Evolutionary conservation across 805 yeast genomes (phyloP).

Genomic region (Ogataea dorogensis): DNA sequence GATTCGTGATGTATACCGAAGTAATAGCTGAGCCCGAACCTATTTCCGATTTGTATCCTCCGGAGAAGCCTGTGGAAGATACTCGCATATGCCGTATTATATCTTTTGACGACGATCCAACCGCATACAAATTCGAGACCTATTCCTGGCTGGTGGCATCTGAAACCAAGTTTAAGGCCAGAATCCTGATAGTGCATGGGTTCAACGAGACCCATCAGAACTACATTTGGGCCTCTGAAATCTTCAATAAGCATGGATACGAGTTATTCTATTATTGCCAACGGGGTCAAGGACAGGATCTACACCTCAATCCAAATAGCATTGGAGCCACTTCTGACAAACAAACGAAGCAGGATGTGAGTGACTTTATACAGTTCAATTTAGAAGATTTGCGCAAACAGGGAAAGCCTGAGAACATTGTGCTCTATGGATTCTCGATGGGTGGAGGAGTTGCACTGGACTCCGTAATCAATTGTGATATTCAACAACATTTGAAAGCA

Average conservation of each 20-base stretch:
- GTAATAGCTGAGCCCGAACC: constrained; percentile 1
- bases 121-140: constrained; percentile 17
- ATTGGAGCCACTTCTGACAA: constrained; percentile 59
- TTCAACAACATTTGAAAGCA: constrained; percentile 44
- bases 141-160: constrained; percentile 19
- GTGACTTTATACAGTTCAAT: constrained; percentile 49
- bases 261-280: constrained; percentile 70
- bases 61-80: constrained; percentile 3
- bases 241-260: constrained; percentile 49
- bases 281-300: constrained; percentile 64
- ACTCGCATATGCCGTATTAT: constrained; percentile 3
- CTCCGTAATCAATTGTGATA: constrained; percentile 56
- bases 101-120: constrained; percentile 4
- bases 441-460: constrained; percentile 73
- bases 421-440: constrained; percentile 72
- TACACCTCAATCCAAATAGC: constrained; percentile 47
- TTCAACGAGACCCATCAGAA: constrained; percentile 56
- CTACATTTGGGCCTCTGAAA: constrained; percentile 54
- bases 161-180: constrained; percentile 40
- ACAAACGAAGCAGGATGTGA: constrained; percentile 56
- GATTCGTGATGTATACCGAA: constrained; percentile 1
- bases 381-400: constrained; percentile 33
- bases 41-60: constrained; percentile 5
- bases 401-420: constrained; percentile 38
- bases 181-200: constrained; percentile 65